Evolutionary conservation across 106 monocot genomes (phyloP).

Genomic region (Acanthochlamys bracteata): DNA sequence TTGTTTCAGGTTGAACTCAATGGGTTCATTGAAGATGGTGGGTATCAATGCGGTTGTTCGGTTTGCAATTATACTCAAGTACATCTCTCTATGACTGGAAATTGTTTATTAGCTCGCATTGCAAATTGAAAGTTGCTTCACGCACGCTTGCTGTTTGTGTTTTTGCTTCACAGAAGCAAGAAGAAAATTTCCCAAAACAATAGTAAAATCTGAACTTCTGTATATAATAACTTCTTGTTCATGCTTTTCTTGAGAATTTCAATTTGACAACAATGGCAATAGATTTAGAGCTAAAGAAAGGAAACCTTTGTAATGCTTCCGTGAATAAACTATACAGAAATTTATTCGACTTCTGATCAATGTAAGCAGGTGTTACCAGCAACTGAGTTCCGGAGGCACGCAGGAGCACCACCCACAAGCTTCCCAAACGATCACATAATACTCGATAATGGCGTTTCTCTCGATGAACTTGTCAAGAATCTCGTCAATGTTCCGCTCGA

Average conservation of each 20-base stretch:
- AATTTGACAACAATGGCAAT: no score
- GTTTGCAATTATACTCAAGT: constrained; percentile 18
- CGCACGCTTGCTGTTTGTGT: neutral
- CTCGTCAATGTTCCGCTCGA: constrained; percentile 4
- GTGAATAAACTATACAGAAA: neutral
- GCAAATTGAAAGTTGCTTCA: neutral
- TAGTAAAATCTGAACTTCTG: no score
- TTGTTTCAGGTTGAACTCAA: constrained; percentile 13
- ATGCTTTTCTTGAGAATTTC: no score
- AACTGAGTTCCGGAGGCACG: constrained; percentile 32
- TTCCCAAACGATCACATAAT: constrained; percentile 24
- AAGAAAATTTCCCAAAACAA: no score
- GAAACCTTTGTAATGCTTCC: no score
- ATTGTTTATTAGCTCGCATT: neutral
- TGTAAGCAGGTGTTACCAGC: constrained; percentile 19
- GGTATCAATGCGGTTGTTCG: constrained; percentile 28
- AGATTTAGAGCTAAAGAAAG: no score
- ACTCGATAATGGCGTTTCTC: constrained; percentile 16
- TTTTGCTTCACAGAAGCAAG: no score
- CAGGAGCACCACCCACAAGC: constrained; percentile 9
- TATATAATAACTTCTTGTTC: no score
- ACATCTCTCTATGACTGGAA: neutral
- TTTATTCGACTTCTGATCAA: neutral
- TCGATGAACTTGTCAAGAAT: constrained; percentile 17
- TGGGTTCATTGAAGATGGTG: constrained; percentile 18